These are phyloP conservation scores for Fusarium odoratissimum DNA, from an alignment of 2,329 filamentous ascomycete species.

Conservation along the genomic window DNA sequence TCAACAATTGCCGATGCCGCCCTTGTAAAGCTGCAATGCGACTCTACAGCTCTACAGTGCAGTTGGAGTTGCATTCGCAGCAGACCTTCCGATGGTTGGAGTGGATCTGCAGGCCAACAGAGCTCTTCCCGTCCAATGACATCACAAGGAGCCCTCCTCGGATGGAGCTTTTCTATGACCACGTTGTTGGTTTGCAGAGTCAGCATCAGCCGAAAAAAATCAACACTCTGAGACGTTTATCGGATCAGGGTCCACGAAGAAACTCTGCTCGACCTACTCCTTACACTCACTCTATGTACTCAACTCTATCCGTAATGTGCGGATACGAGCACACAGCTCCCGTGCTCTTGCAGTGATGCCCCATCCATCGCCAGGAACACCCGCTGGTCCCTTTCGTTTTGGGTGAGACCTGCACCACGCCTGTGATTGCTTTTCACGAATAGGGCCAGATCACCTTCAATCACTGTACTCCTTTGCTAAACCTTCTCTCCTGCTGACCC, in stretches of 20 bases:
- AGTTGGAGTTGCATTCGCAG: not conserved
- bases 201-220: not conserved
- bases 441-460: conserved; percentile 20
- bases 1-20: conserved; percentile 6
- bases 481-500: conserved; percentile 12
- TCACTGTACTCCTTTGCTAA: conserved; percentile 8
- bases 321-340: not conserved
- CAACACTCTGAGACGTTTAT: conserved; percentile 21
- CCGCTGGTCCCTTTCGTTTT: conserved; percentile 25
- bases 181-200: conserved; percentile 7
- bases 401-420: conserved; percentile 40
- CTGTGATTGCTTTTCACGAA: conserved; percentile 30
- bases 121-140: conserved; percentile 23
- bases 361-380: conserved; percentile 30
- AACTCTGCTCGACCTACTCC: not conserved
- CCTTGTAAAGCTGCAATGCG: conserved; percentile 6
- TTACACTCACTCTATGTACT: not conserved
- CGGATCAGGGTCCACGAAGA: conserved; percentile 21
- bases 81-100: not conserved
- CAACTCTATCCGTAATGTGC: not conserved
- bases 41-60: not conserved
- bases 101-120: not conserved
- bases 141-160: conserved; percentile 14
- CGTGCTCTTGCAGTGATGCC: not conserved
- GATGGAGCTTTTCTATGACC: not conserved